Evolutionary conservation across 1,284 basidiomycete genomes (phyloP).

Genomic region (Rhodotorula sp.): DNA sequence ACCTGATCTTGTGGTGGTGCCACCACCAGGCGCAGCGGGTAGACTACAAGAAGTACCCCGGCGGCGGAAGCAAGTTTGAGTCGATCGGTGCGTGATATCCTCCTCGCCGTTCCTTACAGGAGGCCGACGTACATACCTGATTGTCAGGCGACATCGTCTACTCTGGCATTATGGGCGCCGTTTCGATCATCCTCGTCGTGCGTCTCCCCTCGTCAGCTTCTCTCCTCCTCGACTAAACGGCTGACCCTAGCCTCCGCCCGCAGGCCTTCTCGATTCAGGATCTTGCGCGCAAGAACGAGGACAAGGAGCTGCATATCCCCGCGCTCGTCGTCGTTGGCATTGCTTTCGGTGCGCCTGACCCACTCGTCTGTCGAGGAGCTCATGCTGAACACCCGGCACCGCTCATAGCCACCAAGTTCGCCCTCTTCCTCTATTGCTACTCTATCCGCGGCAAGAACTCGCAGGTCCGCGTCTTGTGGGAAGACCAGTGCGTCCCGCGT

Average conservation of each 20-base stretch:
- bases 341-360: conserved; percentile 66
- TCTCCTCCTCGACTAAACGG: neutral
- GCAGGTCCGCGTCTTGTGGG: conserved; percentile 91
- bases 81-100: conserved; percentile 1
- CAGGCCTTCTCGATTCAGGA: conserved; percentile 41
- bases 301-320: conserved; percentile 73
- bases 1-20: conserved; percentile 78
- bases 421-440: conserved; percentile 83
- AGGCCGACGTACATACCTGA: conserved; percentile 50
- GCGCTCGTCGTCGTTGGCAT: conserved; percentile 78
- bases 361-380: neutral
- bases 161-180: conserved; percentile 70
- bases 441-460: conserved; percentile 75
- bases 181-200: conserved; percentile 81
- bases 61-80: conserved; percentile 22
- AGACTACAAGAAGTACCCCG: conserved; percentile 55
- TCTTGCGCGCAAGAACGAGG: conserved; percentile 51
- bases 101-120: no score
- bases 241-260: neutral
- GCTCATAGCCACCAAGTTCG: conserved; percentile 70
- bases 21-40: conserved; percentile 72
- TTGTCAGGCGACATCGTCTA: conserved; percentile 80
- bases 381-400: neutral
- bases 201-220: neutral
- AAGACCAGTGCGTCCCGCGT: conserved; percentile 66